Evolutionary conservation across 768 basidiomycete genomes (phyloP), one percentile per base, ranked within the genome.

Genomic region (Erythrobasidium yunnanense): DNA sequence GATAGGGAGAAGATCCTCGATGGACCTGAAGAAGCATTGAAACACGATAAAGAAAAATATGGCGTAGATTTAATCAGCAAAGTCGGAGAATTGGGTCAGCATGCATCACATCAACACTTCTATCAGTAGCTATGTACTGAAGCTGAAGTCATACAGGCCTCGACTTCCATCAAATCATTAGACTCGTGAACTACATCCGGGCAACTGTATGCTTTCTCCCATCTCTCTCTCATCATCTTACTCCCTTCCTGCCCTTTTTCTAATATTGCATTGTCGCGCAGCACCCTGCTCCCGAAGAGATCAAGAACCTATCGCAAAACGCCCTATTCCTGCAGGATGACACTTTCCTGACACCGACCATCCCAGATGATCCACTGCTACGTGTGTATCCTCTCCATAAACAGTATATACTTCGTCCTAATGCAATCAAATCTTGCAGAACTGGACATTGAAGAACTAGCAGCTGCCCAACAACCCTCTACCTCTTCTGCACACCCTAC

Each of bases 311-410:
- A 25, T 67, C 78, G 80, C 45, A 77, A 83, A 15, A 69, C 73
- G n/a, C 72, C 72, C 46, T 71, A 88, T 62, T 81, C 80, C 83
- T 92, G 68, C 74, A 78, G 13, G 82, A 84, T 6, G 92, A 97
- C 73, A 82, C 83, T 62, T 88, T 88, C 73, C 82, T 97, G 22
- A 81, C 83, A 42, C 93, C 93, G 1, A 83, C 82, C 29, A 70
- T 95, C 46, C 85, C 87, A 72, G 86, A 91, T 71, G 93, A 96
- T 74, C 87, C 90, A 1, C 77, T 95, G 13, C 84, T 97, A 23
- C 88, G 93, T 95, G 72, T 73, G 87, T 79, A 11, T 5, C 52
- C 6, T 42, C 29, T 23, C 34, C 13, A n/a, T 29, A 13, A 29
- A 29, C 18, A 7, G 20, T 25, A 2, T 11, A 23, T 50, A 13